Conservation (phyloP, 257 asterid genomes). For the Solanum gandarillasii region DNA sequence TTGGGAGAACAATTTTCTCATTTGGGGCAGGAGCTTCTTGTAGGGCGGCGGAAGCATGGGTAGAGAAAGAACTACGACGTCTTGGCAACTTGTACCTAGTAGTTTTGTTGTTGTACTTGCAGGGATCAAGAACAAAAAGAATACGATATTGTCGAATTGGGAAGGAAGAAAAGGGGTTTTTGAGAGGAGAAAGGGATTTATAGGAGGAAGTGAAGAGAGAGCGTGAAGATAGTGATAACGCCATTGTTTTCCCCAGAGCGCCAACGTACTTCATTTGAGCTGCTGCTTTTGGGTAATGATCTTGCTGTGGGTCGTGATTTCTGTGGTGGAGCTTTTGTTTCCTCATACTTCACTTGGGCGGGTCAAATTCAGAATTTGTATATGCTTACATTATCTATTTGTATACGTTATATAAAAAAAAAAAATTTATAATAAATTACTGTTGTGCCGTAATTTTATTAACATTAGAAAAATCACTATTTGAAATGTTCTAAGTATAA, state of each 20-base stretch:
- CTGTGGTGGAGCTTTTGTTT: constrained; percentile 7
- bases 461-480: too few relatives aligned
- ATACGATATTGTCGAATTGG: constrained; percentile 3
- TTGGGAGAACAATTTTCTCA: constrained; percentile 52
- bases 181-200: background rate
- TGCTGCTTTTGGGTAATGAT: background rate
- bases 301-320: background rate
- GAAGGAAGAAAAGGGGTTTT: background rate
- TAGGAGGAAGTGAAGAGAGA: constrained; percentile 18
- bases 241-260: constrained; percentile 13
- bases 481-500: too few relatives aligned
- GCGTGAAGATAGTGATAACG: constrained; percentile 26
- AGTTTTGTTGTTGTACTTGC: background rate
- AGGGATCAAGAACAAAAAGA: constrained; percentile 5
- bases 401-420: too few relatives aligned
- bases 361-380: too few relatives aligned
- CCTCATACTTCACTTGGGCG: background rate
- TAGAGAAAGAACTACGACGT: constrained; percentile 15
- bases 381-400: background rate
- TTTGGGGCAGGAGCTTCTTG: constrained; percentile 21
- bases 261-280: background rate
- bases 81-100: constrained; percentile 1
- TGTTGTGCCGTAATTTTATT: too few relatives aligned
- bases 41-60: constrained; percentile 38
- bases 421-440: too few relatives aligned